Base-by-base conservation (phyloP, 345 rosid genomes). In the Barbarea vulgaris region DNA sequence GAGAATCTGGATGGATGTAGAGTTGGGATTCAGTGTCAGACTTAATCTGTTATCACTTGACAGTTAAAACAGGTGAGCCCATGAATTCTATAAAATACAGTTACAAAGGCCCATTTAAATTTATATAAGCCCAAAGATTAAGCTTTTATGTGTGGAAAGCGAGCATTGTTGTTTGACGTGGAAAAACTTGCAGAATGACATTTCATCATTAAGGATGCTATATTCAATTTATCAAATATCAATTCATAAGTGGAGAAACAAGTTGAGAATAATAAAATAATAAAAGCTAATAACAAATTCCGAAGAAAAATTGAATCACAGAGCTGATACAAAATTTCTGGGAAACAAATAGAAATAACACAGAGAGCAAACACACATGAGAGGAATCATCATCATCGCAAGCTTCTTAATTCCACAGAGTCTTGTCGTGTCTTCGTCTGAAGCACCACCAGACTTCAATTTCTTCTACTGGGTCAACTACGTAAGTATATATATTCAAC, bases 391-490 rank as follows among this genome's bases (percentile, higher is more conserved):
- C 52, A 25, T 63, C 39, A 25, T 70, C 51, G 33, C 34, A 53
- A 76, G 70, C 65, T 62, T 76, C 48, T 44, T 70, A 4, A 1
- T 54, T 7, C 17, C 63, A 18, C 70, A 69, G 42, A 25, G 27
- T 19, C 59, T 77, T 63, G 44, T 77, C 15, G 42, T 34, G 22
- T 63, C 71, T 44, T 70, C 71, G 28, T 77, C 71, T 14, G 42
- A 39, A 55, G 3, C 53, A 50, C 18, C 27, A 67, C 80, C 80
- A 21, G 66, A 53, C 46, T 62, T 77, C 60, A 15, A 63, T 70
- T 77, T 77, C 76, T 77, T 77, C 76, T 77, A 77, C 66, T 77
- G 80, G 80, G 80, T 70, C 71, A 77, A 12, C 80, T 77, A 77
- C 33, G 80, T 77, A 63, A 6, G 76, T 18, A n/a, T 44, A 15